phyloP scores from a whole-genome alignment of 176 grass and related monocot genomes.

The Hsuehochloa calcarea region DNA sequence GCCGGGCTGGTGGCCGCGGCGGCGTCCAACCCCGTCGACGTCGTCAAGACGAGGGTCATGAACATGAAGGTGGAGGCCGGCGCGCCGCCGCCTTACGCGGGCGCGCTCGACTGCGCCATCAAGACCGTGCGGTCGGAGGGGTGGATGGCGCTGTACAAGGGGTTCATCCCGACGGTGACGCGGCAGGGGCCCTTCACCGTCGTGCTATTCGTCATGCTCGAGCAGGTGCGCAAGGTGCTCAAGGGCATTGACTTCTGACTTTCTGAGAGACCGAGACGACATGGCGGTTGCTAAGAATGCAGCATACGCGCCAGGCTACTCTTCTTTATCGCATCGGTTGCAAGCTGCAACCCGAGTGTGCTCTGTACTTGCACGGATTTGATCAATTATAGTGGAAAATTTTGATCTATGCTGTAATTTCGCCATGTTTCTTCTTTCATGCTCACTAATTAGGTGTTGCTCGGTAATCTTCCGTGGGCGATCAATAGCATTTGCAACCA shows the following conservation, averaged over 20 bases:
- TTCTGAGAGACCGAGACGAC: slow-evolving; percentile 28
- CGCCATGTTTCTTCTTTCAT: too few species aligned
- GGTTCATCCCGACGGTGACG: slow-evolving; percentile 85
- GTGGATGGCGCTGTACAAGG: slow-evolving; percentile 76
- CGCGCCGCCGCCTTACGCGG: slow-evolving; percentile 61
- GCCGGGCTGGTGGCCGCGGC: slow-evolving; percentile 58
- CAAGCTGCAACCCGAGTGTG: too few species aligned
- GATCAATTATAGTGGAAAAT: too few species aligned
- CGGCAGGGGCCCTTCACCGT: slow-evolving; percentile 93
- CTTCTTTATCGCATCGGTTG: too few species aligned
- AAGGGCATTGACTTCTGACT: slow-evolving; percentile 67
- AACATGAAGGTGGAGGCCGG: slow-evolving; percentile 76
- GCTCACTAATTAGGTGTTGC: too few species aligned
- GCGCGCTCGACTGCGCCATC: slow-evolving; percentile 77
- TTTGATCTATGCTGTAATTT: too few species aligned
- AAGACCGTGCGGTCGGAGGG: slow-evolving; percentile 69
- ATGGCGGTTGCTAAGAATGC: too few species aligned
- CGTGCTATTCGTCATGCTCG: slow-evolving; percentile 89
- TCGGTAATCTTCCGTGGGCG: too few species aligned
- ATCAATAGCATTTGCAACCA: too few species aligned
- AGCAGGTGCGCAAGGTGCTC: slow-evolving; percentile 92
- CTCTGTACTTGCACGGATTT: too few species aligned
- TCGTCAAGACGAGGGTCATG: slow-evolving; percentile 82
- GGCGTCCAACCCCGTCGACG: slow-evolving; percentile 75
- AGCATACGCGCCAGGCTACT: too few species aligned